Percentiles rank a stretch among this genome's conserved stretches.
phyloP scores from a whole-genome alignment of 148 eudicot genomes.

The Amaranthus palmeri region DNA sequence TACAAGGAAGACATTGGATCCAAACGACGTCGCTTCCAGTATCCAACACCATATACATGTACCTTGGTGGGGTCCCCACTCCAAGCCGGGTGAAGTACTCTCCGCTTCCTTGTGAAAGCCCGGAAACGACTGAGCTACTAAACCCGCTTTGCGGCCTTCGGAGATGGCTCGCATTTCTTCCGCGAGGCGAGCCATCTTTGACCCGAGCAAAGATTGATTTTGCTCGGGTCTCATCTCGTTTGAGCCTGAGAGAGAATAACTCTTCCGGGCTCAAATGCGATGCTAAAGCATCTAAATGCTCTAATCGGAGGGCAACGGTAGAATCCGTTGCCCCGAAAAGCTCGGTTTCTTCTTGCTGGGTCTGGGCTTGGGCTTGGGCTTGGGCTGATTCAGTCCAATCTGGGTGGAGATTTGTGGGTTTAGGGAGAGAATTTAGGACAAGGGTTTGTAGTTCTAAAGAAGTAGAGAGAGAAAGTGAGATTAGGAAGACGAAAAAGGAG shows the following conservation, averaged over 20 bases:
- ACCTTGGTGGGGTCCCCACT: slow-evolving; percentile 70
- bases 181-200: slow-evolving; percentile 7
- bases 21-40: slow-evolving; percentile 96
- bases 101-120: slow-evolving; percentile 79
- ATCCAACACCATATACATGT: slow-evolving; percentile 81
- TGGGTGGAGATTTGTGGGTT: slow-evolving; percentile 16
- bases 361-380: slow-evolving; percentile 10
- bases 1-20: slow-evolving; percentile 83
- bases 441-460: slow-evolving; percentile 41
- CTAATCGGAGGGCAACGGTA: slow-evolving; percentile 33
- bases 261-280: slow-evolving; percentile 37
- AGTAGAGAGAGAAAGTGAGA: slow-evolving; percentile 13
- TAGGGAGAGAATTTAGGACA: slow-evolving; percentile 41
- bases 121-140: slow-evolving; percentile 82
- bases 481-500: slow-evolving; percentile 20
- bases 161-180: slow-evolving; percentile 8
- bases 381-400: not conserved
- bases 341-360: slow-evolving; percentile 4
- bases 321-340: not conserved
- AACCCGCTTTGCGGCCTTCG: slow-evolving; percentile 25
- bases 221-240: slow-evolving; percentile 51
- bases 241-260: slow-evolving; percentile 53
- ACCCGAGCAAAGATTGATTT: slow-evolving; percentile 23
- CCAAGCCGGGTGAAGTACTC: slow-evolving; percentile 98
- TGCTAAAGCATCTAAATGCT: slow-evolving; percentile 54